Conservation (phyloP, 768 basidiomycete genomes). For the Boletus speciosus region DNA sequence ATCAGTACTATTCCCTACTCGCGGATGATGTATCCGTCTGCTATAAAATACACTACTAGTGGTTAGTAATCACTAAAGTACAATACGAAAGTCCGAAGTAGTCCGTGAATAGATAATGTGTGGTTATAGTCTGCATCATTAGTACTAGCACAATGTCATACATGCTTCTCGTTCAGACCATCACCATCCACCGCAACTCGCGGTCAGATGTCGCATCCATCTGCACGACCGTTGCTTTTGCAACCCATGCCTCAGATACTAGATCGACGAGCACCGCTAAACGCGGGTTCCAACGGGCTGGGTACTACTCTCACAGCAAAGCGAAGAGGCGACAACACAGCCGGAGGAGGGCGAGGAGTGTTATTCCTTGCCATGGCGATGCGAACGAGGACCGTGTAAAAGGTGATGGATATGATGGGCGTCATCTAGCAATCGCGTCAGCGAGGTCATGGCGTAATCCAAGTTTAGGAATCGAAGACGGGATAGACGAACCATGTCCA, state of each 20-base stretch:
- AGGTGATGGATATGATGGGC: constrained; percentile 21
- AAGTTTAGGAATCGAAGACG: not conserved
- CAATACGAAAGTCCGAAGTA: no score
- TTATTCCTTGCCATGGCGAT: constrained; percentile 13
- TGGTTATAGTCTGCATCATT: no score
- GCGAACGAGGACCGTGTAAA: constrained; percentile 17
- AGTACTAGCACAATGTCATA: not conserved
- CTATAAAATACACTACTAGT: no score
- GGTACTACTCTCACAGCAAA: constrained; percentile 7
- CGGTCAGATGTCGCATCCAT: not conserved
- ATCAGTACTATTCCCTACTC: no score
- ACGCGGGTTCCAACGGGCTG: constrained; percentile 2
- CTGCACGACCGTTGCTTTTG: not conserved
- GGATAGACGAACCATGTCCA: constrained; percentile 19
- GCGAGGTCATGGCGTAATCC: not conserved
- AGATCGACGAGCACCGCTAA: constrained; percentile 7
- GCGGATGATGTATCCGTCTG: no score
- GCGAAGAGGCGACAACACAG: constrained; percentile 13
- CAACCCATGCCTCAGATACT: constrained; percentile 7
- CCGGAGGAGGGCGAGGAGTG: not conserved
- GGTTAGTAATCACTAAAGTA: no score
- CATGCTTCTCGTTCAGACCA: not conserved
- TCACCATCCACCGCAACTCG: not conserved
- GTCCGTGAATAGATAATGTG: no score
- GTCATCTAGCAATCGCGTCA: constrained; percentile 10